Evolutionary conservation across 805 yeast genomes (phyloP).

Genomic region (Jamesozyma spencerorum): DNA sequence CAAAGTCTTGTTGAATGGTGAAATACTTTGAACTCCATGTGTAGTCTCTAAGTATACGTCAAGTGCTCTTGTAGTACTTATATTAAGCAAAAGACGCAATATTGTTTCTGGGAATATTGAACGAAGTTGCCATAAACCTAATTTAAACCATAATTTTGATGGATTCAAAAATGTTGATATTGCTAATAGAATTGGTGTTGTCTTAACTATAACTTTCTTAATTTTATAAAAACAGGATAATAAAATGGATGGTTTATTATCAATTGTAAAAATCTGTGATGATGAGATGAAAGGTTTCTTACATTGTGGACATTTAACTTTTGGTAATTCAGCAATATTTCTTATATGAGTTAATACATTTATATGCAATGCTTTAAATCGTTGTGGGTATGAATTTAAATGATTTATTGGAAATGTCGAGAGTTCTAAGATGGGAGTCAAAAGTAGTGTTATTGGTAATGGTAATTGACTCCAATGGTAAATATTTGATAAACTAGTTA

Average conservation of each 20-base stretch:
- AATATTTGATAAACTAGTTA: not conserved
- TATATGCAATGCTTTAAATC: not conserved
- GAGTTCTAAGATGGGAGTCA: not conserved
- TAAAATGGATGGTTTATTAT: not conserved
- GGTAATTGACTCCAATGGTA: not conserved
- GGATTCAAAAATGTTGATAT: conserved; percentile 9
- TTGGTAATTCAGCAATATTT: not conserved
- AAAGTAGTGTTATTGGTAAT: not conserved
- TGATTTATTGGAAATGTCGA: not conserved
- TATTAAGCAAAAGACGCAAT: conserved; percentile 16
- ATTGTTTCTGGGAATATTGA: conserved; percentile 22
- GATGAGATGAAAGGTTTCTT: conserved; percentile 4
- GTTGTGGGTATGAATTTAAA: too few relatives aligned
- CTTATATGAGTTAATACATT: not conserved
- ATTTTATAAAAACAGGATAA: conserved; percentile 1
- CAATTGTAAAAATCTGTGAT: too few relatives aligned
- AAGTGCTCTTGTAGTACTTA: conserved; percentile 22
- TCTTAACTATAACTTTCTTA: conserved; percentile 3
- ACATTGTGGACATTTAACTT: conserved; percentile 11
- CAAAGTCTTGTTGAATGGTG: conserved; percentile 11
- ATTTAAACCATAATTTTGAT: conserved; percentile 14
- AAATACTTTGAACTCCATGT: conserved; percentile 16
- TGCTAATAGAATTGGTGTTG: conserved; percentile 3
- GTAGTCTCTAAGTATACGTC: conserved; percentile 21
- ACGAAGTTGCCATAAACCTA: conserved; percentile 23